These are phyloP conservation scores for Diaporthe nobilis DNA, from an alignment of 2,329 filamentous ascomycete genomes.

Conservation along the genomic window DNA sequence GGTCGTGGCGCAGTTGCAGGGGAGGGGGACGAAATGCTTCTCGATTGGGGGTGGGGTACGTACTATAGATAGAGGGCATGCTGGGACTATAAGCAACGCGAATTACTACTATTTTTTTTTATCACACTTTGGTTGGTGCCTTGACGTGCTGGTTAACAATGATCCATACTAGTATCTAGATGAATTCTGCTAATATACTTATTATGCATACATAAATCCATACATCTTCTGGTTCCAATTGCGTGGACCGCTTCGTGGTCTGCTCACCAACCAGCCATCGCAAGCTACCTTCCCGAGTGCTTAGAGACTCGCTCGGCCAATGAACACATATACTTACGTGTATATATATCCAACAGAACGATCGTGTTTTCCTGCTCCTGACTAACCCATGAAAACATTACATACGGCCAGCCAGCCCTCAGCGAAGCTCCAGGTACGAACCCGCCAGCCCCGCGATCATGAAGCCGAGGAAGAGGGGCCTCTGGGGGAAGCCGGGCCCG, in stretches of 20 bases:
- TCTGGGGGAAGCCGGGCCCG: constrained; percentile 59
- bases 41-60: not conserved
- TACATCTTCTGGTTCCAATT: not conserved
- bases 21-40: not conserved
- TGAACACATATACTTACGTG: not conserved
- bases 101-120: not conserved
- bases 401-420: not conserved
- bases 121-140: not conserved
- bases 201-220: not conserved
- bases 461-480: constrained; percentile 49
- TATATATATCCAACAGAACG: not conserved
- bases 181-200: not conserved
- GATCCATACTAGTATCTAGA: not conserved
- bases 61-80: not conserved
- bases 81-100: not conserved
- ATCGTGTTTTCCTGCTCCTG: not conserved
- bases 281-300: not conserved
- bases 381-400: not conserved
- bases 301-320: not conserved
- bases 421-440: constrained; percentile 37
- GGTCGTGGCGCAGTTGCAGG: not conserved
- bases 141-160: not conserved
- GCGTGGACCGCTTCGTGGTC: not conserved
- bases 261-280: not conserved
- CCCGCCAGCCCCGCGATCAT: constrained; percentile 45